Base-by-base conservation (phyloP, 2,329 filamentous ascomycete species). In the Fulvia fulva region DNA sequence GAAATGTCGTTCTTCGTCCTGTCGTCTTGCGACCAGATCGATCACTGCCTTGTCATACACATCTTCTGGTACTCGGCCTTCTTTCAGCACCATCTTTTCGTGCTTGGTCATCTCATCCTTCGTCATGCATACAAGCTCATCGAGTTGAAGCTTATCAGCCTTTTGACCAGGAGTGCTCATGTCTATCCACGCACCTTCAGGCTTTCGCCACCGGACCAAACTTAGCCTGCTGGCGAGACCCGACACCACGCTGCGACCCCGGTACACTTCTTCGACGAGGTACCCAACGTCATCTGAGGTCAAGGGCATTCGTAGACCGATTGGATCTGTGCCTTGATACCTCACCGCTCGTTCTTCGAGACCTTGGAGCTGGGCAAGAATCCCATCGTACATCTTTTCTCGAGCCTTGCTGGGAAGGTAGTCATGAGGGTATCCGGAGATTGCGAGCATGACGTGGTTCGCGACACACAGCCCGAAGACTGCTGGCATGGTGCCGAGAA, bases 401-500 rank as follows among this genome's bases (percentile, higher is more conserved):
- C 93, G 82, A 9, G 85, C 86, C 74, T 97, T 97, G 53, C 84
- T 86, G 0, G 87, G 85, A 0, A 90, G 77, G 71, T 94, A 96
- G 63, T 96, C 91, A 50, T 88, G 83, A 0, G 94, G 94, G 68
- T 99, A 99, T 7, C 87, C 89, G 63, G 81, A 76, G 49, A 97
- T 83, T 58, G 86, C 84, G 56, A 96, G 82, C 64, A 99, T 93
- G 59, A 97, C 86, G 71, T 97, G 91, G 74, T 97, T 99, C 3
- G 94, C 94, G 8, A 90, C 85, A 0, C 88, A 89, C 56, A 97
- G 89, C 8, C 94, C 94, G 73, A 99, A 99, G 0, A 97, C 87
- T 2, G 94, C 93, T 0, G 94, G 94, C 92, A 99, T 97, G 0
- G 94, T 99, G 0, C 94, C 94, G 2, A 99, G 78, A 0, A 99